Base-by-base conservation (phyloP, 2,329 filamentous ascomycete species). In the Gnomoniopsis sp. region DNA sequence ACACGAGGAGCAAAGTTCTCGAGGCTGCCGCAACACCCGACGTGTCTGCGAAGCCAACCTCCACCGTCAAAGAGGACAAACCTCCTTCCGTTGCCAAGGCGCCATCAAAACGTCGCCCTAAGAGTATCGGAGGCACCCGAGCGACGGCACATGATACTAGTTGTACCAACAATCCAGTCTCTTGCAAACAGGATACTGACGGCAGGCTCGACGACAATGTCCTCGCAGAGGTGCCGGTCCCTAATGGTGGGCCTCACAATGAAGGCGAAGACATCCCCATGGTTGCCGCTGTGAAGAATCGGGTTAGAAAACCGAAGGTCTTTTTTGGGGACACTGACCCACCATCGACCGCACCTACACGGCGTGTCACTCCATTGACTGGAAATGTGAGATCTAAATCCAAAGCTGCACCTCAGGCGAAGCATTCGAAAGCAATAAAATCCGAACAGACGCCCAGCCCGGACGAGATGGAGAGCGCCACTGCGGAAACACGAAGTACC, bases 201-300 rank as follows among this genome's bases (percentile, higher is more conserved):
- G 7, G 33, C 14, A 12, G 19, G 22, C 52, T 54, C 11, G 34
- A 4, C 8, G 48, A 46, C 30, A 21, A 58, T 43, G 15, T 57
- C 49, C 46, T 52, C 43, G 22, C 41, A 57, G 48, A 55, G 58
- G 30, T 23, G 2, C 22, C 62, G 74, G 3, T 69, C 61, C 23
- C 49, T 52, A 19, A 53, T 50, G 19, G 48, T 38, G 10, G 46
- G 44, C 3, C 23, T 23, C 3, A 46, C 11, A 7, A 55, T 50
- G 15, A 21, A 55, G 34, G 59, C 21, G 49, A 59, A 43, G 63
- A 52, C 46, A 63, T 64, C 59, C 82, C 81, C 3, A 83, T 84
- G n/a, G 68, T 78, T 3, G 73, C 75, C 10, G 77, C 79, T 1
- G 80, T 84, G 59, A 84, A 84, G 65, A 75, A 74, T 6, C 74